Base-by-base conservation (phyloP, 2,329 filamentous ascomycete genomes). In the Arachnopeziza araneosa region DNA sequence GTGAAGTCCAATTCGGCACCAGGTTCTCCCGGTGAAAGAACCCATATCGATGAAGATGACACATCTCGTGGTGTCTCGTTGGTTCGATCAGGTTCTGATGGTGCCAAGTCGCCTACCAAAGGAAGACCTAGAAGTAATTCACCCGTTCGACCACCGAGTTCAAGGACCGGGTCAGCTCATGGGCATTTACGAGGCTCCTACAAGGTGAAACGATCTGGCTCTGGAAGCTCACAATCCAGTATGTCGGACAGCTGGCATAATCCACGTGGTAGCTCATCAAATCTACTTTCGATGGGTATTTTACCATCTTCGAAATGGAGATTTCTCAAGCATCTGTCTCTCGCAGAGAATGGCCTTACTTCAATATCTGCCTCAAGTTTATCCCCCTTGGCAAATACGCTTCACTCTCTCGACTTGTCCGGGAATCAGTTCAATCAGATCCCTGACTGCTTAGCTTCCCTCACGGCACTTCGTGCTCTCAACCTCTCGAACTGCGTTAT, bases 401-500 rank as follows among this genome's bases (percentile, higher is more conserved):
- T 99, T 26, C 90, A 93, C 70, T 98, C 95, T 0, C 81, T 99
- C 57, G 95, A 99, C 73, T 79, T 99, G 53, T 98, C 95, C 0
- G 87, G 86, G 55, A 99, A 99, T 70, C 84, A 96, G 32, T 96
- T 99, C 74, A 87, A 86, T n/a, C 90, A 97, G 73, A 89, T 98
- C 57, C 95, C 95, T 0, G 95, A 98, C 73, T 95, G 90, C 69
- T 78, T 99, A 60, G 89, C 93, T 14, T 90, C 85, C 10, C 79
- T 99, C 60, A 92, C 91, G 22, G 88, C 91, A 26, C 82, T 99
- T n/a, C 87, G 93, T 65, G 93, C 95, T 24, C 78, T 99, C 57
- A 98, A 99, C 70, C 80, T 99, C 24, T 96, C 93, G 3, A 90
- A 96, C 70, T 98, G 93, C 80, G 97, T 98, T 93, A 98, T 99